A percentile compares a stretch with the other conserved stretches of the same genome.
These are phyloP conservation scores for Zygnema cylindricum DNA, from an alignment of 139 green algal species.

Conservation along the genomic window DNA sequence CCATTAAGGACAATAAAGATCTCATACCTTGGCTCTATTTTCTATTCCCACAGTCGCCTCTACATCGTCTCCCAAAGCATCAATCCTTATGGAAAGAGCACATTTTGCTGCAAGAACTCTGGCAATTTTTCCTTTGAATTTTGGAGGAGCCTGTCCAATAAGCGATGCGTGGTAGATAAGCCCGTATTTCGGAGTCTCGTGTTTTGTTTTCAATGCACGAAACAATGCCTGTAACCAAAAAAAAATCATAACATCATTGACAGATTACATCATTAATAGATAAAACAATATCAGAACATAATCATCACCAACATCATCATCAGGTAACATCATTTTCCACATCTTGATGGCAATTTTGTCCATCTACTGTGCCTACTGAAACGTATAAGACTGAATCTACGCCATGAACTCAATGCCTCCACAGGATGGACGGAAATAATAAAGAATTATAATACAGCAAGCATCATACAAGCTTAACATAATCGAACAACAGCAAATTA, in stretches of 20 bases:
- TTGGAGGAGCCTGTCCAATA: constrained; percentile 86
- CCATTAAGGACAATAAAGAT: no score
- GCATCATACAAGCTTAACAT: no score
- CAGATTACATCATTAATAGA: background rate
- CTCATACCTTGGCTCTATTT: constrained; percentile 81
- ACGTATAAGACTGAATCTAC: no score
- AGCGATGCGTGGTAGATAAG: constrained; percentile 98
- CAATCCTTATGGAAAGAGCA: constrained; percentile 79
- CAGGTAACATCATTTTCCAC: background rate
- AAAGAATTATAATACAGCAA: no score
- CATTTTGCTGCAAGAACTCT: constrained; percentile 97
- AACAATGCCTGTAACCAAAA: constrained; percentile 61
- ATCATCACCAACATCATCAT: background rate
- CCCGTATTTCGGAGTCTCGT: constrained; percentile 99
- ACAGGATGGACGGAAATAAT: no score
- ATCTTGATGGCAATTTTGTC: no score
- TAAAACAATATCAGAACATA: background rate
- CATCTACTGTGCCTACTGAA: no score
- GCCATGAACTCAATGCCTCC: no score
- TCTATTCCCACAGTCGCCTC: constrained; percentile 88
- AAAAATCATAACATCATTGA: background rate
- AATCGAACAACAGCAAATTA: no score
- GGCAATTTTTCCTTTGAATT: constrained; percentile 97
- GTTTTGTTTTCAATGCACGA: constrained; percentile 85
- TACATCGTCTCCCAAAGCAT: constrained; percentile 86